Percentiles rank a stretch among this genome's conserved stretches.
Evolutionary conservation across 306 rosid species (phyloP).

Genomic region (Senna tora): DNA sequence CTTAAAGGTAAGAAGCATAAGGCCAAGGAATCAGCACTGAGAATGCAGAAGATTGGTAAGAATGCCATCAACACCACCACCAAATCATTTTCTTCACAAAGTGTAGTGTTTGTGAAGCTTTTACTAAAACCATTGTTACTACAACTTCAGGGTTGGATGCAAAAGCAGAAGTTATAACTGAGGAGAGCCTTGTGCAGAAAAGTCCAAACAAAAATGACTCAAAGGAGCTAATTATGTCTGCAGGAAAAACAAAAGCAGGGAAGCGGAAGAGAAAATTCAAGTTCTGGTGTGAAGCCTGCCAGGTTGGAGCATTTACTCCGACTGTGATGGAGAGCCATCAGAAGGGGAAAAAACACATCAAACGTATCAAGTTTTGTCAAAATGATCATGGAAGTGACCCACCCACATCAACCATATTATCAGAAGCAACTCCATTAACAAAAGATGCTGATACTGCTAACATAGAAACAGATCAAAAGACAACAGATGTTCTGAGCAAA

Average conservation of each 20-base stretch:
- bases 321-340: constrained; percentile 47
- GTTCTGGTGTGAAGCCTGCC: constrained; percentile 57
- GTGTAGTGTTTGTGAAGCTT: constrained; percentile 27
- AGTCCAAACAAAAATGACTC: constrained; percentile 8
- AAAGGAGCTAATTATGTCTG: constrained; percentile 19
- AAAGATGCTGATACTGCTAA: constrained; percentile 1
- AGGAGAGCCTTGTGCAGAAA: constrained; percentile 30
- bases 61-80: not conserved
- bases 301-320: constrained; percentile 31
- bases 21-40: constrained; percentile 48
- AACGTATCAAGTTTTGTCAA: not conserved
- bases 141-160: constrained; percentile 30
- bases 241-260: not conserved
- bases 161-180: constrained; percentile 24
- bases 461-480: not conserved
- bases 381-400: not conserved
- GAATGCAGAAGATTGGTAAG: constrained; percentile 27
- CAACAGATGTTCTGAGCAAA: too few species aligned
- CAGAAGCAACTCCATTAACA: constrained; percentile 27
- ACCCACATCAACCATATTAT: not conserved
- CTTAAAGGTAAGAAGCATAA: constrained; percentile 73
- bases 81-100: constrained; percentile 9
- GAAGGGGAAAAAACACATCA: constrained; percentile 53
- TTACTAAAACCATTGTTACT: constrained; percentile 1
- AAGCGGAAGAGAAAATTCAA: constrained; percentile 15